These are phyloP conservation scores for Globisporangium echinulatum DNA, from an alignment of 352 stramenopile species.

Conservation along the genomic window DNA sequence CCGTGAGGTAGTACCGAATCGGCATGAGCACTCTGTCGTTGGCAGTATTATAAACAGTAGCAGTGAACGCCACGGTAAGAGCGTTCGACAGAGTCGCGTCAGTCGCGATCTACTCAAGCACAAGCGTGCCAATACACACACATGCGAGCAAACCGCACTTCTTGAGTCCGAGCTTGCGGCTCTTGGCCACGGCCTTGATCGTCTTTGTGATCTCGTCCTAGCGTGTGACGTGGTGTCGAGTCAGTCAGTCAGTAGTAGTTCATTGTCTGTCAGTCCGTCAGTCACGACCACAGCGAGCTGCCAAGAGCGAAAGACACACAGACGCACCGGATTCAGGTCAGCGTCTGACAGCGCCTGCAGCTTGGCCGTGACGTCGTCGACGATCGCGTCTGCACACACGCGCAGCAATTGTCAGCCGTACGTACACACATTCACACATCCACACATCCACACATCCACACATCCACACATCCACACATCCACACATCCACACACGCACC, in stretches of 20 bases:
- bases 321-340: conserved; percentile 55
- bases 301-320: neutral
- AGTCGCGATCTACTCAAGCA: neutral
- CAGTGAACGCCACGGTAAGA: neutral
- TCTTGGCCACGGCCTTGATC: conserved; percentile 75
- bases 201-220: conserved; percentile 73
- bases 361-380: conserved; percentile 36
- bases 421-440: neutral
- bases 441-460: neutral
- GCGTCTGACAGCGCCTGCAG: conserved; percentile 48
- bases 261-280: neutral
- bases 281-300: neutral
- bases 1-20: conserved; percentile 80
- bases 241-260: too few relatives aligned
- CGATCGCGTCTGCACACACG: conserved; percentile 28
- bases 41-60: neutral
- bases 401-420: too few relatives aligned
- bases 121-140: neutral
- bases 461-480: neutral
- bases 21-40: conserved; percentile 75
- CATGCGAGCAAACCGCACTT: conserved; percentile 33
- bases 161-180: conserved; percentile 71
- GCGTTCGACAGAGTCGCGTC: neutral
- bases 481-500: conserved; percentile 14
- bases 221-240: too few relatives aligned